These are phyloP conservation scores for Rhodotorula glutinis DNA, from an alignment of 1,284 basidiomycete species.

Conservation along the genomic window DNA sequence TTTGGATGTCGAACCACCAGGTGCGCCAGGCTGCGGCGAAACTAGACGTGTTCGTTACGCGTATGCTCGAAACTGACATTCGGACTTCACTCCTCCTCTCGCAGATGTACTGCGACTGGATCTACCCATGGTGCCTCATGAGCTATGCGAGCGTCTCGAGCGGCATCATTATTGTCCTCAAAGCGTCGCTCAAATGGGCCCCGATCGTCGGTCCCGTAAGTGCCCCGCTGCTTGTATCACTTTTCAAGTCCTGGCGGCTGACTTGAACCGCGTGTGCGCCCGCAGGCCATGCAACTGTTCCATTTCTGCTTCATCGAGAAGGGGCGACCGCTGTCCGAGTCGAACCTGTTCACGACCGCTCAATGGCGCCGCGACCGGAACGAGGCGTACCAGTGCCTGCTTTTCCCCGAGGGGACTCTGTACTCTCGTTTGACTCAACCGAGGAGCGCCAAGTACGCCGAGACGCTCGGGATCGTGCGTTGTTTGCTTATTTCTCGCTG, in stretches of 20 bases:
- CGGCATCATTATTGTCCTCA: constrained; percentile 78
- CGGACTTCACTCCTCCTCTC: too few species aligned
- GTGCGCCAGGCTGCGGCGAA: too few species aligned
- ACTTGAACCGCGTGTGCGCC: too few species aligned
- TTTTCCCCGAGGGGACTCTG: constrained; percentile 92
- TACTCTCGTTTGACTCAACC: constrained; percentile 77
- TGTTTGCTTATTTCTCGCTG: not conserved
- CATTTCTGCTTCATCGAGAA: constrained; percentile 80
- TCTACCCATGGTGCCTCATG: constrained; percentile 64
- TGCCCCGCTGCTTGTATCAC: too few species aligned
- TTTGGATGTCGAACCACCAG: constrained; percentile 44
- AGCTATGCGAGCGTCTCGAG: constrained; percentile 28
- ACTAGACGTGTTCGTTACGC: too few species aligned
- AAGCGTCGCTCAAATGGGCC: constrained; percentile 81
- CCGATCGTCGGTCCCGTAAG: constrained; percentile 83
- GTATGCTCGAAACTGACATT: not conserved
- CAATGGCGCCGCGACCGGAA: not conserved
- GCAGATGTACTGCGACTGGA: constrained; percentile 81
- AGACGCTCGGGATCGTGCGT: constrained; percentile 75
- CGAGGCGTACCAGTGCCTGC: constrained; percentile 68
- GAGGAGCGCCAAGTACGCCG: constrained; percentile 75
- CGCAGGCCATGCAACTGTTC: constrained; percentile 85
- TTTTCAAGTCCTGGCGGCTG: too few species aligned
- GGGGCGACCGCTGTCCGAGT: constrained; percentile 45
- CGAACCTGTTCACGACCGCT: constrained; percentile 17